Evolutionary conservation across 2,329 filamentous ascomycete genomes (phyloP).

Genomic region (Tricladium varicosporioides): DNA sequence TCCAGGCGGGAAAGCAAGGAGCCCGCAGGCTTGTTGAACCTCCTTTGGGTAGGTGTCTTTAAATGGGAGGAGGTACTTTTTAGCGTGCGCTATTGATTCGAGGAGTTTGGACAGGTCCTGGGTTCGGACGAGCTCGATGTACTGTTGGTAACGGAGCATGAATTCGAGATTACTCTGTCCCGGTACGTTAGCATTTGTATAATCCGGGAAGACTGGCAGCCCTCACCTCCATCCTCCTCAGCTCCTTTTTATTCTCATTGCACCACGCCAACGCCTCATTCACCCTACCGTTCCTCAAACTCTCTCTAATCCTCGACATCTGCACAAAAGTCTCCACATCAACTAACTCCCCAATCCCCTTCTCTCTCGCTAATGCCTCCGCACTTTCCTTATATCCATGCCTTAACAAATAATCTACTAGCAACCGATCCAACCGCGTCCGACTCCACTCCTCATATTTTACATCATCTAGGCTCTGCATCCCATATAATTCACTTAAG

Average conservation of each 20-base stretch:
- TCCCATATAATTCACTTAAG: slow-evolving; percentile 74
- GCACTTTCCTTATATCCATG: slow-evolving; percentile 81
- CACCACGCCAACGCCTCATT: slow-evolving; percentile 86
- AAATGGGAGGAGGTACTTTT: slow-evolving; percentile 74
- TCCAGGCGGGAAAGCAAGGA: slow-evolving; percentile 72
- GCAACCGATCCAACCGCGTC: slow-evolving; percentile 73
- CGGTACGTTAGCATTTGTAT: slow-evolving; percentile 9
- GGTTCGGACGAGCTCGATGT: slow-evolving; percentile 81
- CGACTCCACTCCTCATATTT: slow-evolving; percentile 92
- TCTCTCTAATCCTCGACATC: slow-evolving; percentile 75
- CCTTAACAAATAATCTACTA: slow-evolving; percentile 90
- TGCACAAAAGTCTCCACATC: slow-evolving; percentile 86
- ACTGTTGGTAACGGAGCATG: slow-evolving; percentile 90
- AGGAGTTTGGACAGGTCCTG: slow-evolving; percentile 61
- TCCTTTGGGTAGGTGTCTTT: slow-evolving; percentile 65
- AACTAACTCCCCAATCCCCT: slow-evolving; percentile 75
- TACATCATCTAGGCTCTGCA: slow-evolving; percentile 82
- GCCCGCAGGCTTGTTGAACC: slow-evolving; percentile 70
- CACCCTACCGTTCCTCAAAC: slow-evolving; percentile 68
- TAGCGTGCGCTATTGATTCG: slow-evolving; percentile 79
- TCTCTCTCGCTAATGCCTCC: slow-evolving; percentile 68
- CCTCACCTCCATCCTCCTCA: slow-evolving; percentile 80
- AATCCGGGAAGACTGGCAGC: not conserved
- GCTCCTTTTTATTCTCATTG: slow-evolving; percentile 84
- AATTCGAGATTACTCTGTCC: slow-evolving; percentile 80